Evolutionary conservation across 352 stramenopile species (phyloP), one percentile per base, ranked within the genome.

Genomic region (Phytopythium litorale): DNA sequence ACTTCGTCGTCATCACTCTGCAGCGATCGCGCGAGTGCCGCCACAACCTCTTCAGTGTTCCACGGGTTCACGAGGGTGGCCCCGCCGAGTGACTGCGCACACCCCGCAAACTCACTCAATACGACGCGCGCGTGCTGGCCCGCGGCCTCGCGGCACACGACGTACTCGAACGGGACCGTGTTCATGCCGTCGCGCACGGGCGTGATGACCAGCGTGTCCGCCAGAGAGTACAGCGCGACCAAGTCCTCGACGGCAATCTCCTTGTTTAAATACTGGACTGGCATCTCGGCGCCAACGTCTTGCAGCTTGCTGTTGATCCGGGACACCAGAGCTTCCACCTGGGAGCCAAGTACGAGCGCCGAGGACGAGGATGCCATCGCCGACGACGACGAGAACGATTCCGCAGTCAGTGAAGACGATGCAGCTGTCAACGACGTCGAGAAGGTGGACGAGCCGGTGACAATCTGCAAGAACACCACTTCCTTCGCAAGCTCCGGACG

Each of bases 391-490:
- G 53, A 58, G 35, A 58, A 58, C 8, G 53, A 58, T 11, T 58
- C 53, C 1, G 25, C 55, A 38, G 55, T 51, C 55, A 51, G 16
- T 8, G 55, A 52, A 18, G 40, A 45, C 37, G 50, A 56, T 7
- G 51, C 30, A 3, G 25, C 33, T 3, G 35, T 48, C n/a, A 58
- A 49, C 8, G 53, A 58, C 4, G n/a, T 33, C 38, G 53, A 58
- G 0, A 23, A 58, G 11, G 53, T 28, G 9, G 65, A 63, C 7
- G 78, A 67, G 35, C 79, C 79, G 8, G 81, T 90, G 7, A 91
- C 84, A 56, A 99, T 97, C 70, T 98, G 95, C 37, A 99, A 73
- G 49, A 99, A 87, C 6, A 98, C 93, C 30, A 98, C 90, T 63
- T 98, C 96, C 28, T 94, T 92, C 7, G 91, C 84, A 62, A 97